A percentile compares a stretch with the other conserved stretches of the same genome.
Conservation (phyloP, 352 stramenopile genomes). For the Phytophthora litchii region DNA sequence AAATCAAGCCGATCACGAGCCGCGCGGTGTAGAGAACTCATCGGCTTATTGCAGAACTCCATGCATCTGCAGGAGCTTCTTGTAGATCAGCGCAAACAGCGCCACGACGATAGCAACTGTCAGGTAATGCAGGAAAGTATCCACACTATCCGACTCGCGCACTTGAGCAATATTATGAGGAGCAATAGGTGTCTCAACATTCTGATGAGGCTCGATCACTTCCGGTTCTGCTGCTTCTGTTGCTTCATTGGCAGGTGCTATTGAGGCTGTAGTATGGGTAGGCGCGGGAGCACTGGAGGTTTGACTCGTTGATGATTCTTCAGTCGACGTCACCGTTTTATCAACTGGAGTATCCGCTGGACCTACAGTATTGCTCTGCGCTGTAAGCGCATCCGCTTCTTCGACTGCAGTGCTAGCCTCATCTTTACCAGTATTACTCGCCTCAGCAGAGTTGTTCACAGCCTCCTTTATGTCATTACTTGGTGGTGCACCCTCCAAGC, state of each 20-base stretch:
- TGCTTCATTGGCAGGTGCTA: slow-evolving; percentile 8
- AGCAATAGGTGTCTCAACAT: slow-evolving; percentile 18
- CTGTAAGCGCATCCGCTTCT: background rate
- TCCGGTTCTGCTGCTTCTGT: slow-evolving; percentile 5
- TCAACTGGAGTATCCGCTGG: slow-evolving; percentile 10
- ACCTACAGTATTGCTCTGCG: background rate
- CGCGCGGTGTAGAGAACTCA: background rate
- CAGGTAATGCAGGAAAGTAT: slow-evolving; percentile 75
- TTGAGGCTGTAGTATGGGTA: slow-evolving; percentile 1
- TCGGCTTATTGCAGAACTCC: slow-evolving; percentile 53
- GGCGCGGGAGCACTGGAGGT: background rate
- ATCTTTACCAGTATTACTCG: slow-evolving; percentile 4
- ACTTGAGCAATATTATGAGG: slow-evolving; percentile 25
- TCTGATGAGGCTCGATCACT: slow-evolving; percentile 14
- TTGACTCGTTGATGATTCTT: slow-evolving; percentile 13
- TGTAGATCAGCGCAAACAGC: slow-evolving; percentile 79
- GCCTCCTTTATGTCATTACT: slow-evolving; percentile 21
- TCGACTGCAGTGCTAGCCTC: background rate
- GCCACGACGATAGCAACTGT: slow-evolving; percentile 67
- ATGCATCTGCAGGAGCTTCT: slow-evolving; percentile 80
- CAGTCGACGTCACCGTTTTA: slow-evolving; percentile 2
- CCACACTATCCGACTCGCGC: slow-evolving; percentile 49
- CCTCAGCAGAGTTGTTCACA: background rate
- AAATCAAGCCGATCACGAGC: background rate
- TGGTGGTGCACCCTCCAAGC: slow-evolving; percentile 44